These are phyloP conservation scores for Atkinsonella texensis DNA, from an alignment of 2,329 filamentous ascomycete species.

Conservation along the genomic window DNA sequence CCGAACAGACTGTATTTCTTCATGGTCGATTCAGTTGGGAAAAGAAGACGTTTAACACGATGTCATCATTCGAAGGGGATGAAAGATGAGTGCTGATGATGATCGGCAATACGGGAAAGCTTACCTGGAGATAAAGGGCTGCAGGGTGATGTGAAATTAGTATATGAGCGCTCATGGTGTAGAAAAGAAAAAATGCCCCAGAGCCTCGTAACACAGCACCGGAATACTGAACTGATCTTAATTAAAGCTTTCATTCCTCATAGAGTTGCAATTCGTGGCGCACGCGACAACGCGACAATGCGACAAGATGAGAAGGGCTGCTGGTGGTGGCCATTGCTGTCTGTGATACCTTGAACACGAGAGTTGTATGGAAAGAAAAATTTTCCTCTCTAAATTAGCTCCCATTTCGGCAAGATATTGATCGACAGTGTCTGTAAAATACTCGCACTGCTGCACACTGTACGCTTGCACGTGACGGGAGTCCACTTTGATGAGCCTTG, in stretches of 20 bases:
- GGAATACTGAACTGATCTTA: background rate
- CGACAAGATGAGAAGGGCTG: background rate
- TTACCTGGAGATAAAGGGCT: slow-evolving; percentile 13
- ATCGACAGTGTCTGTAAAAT: slow-evolving; percentile 19
- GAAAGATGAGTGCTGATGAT: background rate
- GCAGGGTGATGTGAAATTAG: background rate
- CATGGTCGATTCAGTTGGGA: slow-evolving; percentile 81
- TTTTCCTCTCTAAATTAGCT: background rate
- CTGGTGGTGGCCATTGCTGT: background rate
- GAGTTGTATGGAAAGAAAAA: background rate
- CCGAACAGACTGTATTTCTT: slow-evolving; percentile 60
- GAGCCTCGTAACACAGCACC: no score
- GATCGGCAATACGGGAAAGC: slow-evolving; percentile 5
- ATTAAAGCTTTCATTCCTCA: background rate
- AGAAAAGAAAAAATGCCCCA: background rate
- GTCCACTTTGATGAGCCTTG: background rate
- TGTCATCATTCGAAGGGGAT: slow-evolving; percentile 55
- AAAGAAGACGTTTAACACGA: slow-evolving; percentile 64
- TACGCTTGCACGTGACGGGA: slow-evolving; percentile 15
- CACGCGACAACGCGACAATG: background rate
- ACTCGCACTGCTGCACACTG: slow-evolving; percentile 17
- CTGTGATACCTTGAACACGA: background rate
- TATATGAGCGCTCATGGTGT: background rate
- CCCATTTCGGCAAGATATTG: slow-evolving; percentile 19
- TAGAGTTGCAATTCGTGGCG: background rate